Percentiles rank a stretch among this genome's conserved stretches.
Conservation (phyloP, 306 rosid species). For the Gillenia trifoliata region DNA sequence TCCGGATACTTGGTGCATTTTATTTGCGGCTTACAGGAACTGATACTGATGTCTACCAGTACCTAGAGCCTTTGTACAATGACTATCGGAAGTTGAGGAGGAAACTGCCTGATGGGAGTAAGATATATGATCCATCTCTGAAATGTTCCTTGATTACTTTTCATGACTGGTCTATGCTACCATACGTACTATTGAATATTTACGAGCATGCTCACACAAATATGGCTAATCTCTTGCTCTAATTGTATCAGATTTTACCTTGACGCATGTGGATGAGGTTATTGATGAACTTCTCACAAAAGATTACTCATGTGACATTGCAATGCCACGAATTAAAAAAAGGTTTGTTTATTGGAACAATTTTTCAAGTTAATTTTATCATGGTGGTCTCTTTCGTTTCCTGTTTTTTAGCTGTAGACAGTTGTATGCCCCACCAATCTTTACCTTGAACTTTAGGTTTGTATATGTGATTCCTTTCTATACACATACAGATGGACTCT, state of each 20-base stretch:
- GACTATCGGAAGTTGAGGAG: conserved; percentile 76
- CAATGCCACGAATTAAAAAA: conserved; percentile 85
- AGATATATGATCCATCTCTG: conserved; percentile 15
- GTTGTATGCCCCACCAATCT: no score
- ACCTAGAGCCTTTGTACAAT: conserved; percentile 85
- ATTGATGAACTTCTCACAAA: conserved; percentile 88
- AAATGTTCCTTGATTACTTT: not conserved
- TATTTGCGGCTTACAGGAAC: conserved; percentile 89
- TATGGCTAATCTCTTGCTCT: conserved; percentile 5
- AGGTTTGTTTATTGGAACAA: conserved; percentile 32
- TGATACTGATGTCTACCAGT: conserved; percentile 77
- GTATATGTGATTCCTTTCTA: not conserved
- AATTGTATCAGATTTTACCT: conserved; percentile 48
- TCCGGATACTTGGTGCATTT: conserved; percentile 89
- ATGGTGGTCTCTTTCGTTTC: not conserved
- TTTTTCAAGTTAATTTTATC: not conserved
- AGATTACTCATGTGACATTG: conserved; percentile 92
- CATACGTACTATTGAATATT: not conserved
- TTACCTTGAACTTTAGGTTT: not conserved
- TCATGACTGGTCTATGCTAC: not conserved
- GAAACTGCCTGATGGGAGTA: conserved; percentile 77
- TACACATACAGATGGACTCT: conserved; percentile 65
- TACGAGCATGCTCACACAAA: not conserved
- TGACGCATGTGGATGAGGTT: conserved; percentile 96
- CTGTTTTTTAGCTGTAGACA: not conserved